Evolutionary conservation across 805 yeast species (phyloP).

Genomic region (Nakazawaea molendinolei): DNA sequence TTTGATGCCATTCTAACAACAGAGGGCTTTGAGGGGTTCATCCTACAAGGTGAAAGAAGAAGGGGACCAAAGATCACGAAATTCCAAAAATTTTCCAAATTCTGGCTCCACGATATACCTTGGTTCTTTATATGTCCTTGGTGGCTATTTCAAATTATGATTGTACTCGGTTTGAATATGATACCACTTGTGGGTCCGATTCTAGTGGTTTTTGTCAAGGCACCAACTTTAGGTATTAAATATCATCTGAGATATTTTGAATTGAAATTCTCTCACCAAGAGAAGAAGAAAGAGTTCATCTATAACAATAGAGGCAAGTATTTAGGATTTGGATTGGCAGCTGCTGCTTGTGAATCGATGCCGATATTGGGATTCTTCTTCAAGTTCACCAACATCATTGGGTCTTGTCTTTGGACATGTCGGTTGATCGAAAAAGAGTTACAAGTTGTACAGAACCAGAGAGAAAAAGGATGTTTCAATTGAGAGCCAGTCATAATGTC

Average conservation of each 20-base stretch:
- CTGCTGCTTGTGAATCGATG: conserved; percentile 43
- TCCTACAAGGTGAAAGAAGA: conserved; percentile 9
- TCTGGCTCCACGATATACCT: conserved; percentile 13
- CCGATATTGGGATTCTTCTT: conserved; percentile 50
- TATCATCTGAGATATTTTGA: conserved; percentile 52
- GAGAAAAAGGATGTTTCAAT: too few species aligned
- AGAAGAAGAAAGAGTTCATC: conserved; percentile 2
- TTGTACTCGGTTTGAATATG: conserved; percentile 33
- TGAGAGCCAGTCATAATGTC: too few species aligned
- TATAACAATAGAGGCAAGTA: conserved; percentile 8
- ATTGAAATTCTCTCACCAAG: conserved; percentile 28
- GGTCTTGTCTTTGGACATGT: conserved; percentile 61
- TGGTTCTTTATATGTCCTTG: conserved; percentile 29
- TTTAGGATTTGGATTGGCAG: conserved; percentile 41
- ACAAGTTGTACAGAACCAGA: too few species aligned
- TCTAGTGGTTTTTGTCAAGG: conserved; percentile 39
- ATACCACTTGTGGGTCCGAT: conserved; percentile 60
- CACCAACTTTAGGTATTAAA: conserved; percentile 46
- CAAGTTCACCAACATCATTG: conserved; percentile 51
- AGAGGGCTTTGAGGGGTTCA: conserved; percentile 19
- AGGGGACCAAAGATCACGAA: conserved; percentile 16
- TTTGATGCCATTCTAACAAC: conserved; percentile 25
- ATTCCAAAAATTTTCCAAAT: conserved; percentile 23
- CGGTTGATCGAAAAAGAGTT: conserved; percentile 21
- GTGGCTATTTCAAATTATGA: conserved; percentile 30